Base-by-base conservation (phyloP, 2,329 filamentous ascomycete genomes). In the Escovopsis sp. region DNA sequence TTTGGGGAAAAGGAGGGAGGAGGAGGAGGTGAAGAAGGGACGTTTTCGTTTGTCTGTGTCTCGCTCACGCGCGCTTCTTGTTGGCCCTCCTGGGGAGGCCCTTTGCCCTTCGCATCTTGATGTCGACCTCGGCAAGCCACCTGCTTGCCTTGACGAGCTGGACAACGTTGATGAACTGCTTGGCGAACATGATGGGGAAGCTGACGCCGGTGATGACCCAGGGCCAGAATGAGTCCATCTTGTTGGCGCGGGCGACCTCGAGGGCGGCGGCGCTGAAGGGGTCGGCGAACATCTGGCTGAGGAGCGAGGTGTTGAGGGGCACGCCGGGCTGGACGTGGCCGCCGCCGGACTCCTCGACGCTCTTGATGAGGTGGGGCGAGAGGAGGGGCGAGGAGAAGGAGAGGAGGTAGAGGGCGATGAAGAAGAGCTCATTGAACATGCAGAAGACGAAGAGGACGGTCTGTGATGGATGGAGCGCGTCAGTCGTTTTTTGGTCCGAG, bases 381-480 rank as follows among this genome's bases (percentile, higher is more conserved):
- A 96, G 77, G 33, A 80, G 75, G 2, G 89, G 89, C 44, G 85
- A 94, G 45, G 85, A 93, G 72, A 98, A 98, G 55, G 88, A 95
- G 46, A 98, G 81, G 42, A 98, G 82, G 68, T 98, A 98, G 48
- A 98, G 78, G 28, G 86, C 88, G 59, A 98, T 95, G 72, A 98
- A 98, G 73, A 95, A 98, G 50, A 88, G 67, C 65, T 98, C 91
- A 63, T 98, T 98, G 51, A 94, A 67, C 45, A 77, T 73, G 69
- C 91, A 98, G 65, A 86, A 85, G 48, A 85, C 65, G 67, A 98
- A 98, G 36, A 98, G 73, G 38, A 98, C 88, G 43, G 71, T 82
- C 89, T 95, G 39, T 10, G 30, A 6, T 52, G 4, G 28, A 30
- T 3, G 28, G 4, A 4, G 30, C 7, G 19, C 34, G 32, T 18